These are phyloP conservation scores for Stagonosporopsis cucurbitacearum DNA, from an alignment of 2,329 filamentous ascomycete genomes.

Conservation along the genomic window DNA sequence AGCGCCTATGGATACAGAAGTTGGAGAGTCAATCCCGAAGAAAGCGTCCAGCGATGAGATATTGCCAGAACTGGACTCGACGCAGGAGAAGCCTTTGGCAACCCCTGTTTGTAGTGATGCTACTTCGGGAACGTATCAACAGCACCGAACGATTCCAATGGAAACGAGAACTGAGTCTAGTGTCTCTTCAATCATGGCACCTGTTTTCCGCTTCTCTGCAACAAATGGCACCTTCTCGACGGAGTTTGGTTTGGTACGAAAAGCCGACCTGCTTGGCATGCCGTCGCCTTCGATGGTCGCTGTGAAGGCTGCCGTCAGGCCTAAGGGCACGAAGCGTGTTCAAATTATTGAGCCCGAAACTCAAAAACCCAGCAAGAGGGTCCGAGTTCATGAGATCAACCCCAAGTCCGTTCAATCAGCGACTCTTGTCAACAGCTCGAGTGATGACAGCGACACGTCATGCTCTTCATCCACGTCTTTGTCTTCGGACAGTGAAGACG, in stretches of 20 bases:
- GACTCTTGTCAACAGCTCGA: conserved; percentile 1
- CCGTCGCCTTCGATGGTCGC: neutral
- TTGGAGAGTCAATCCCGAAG: conserved; percentile 11
- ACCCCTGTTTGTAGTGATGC: neutral
- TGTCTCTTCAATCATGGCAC: conserved; percentile 24
- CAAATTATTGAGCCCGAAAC: conserved; percentile 22
- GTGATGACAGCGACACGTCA: conserved; percentile 18
- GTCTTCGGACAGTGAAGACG: conserved; percentile 20
- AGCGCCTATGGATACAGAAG: conserved; percentile 17
- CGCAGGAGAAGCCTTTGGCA: neutral
- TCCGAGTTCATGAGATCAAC: neutral
- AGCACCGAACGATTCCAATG: neutral
- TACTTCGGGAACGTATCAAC: neutral
- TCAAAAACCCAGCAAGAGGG: conserved; percentile 22
- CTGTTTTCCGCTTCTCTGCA: conserved; percentile 44
- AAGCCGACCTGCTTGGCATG: conserved; percentile 14
- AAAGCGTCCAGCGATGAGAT: conserved; percentile 6
- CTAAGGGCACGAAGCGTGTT: conserved; percentile 30
- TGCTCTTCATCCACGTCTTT: conserved; percentile 9
- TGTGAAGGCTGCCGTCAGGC: neutral
- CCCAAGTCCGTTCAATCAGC: neutral
- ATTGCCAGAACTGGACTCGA: neutral
- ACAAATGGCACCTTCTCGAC: conserved; percentile 56
- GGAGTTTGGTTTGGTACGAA: conserved; percentile 28
- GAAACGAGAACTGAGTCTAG: neutral